A percentile compares a stretch with the other conserved stretches of the same genome.
phyloP scores from a whole-genome alignment of 2,329 filamentous ascomycete species.

The Fusarium luffae region DNA sequence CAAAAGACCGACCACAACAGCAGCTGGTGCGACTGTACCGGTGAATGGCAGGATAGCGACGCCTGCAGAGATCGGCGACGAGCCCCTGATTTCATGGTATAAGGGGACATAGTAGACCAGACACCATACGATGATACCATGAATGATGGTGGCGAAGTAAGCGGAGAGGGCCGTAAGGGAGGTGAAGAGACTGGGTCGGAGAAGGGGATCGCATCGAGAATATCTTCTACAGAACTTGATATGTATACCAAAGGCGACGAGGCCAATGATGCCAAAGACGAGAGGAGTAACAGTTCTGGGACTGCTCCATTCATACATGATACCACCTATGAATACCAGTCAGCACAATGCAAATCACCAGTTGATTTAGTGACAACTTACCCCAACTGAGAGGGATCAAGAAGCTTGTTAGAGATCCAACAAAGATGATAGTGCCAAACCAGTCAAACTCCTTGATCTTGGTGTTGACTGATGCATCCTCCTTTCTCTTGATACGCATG shows the following conservation, averaged over 20 bases:
- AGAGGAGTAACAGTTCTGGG: conserved; percentile 72
- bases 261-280: conserved; percentile 62
- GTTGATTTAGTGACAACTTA: conserved; percentile 14
- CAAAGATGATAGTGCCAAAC: conserved; percentile 69
- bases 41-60: conserved; percentile 68
- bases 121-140: conserved; percentile 40
- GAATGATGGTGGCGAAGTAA: conserved; percentile 39
- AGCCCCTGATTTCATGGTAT: conserved; percentile 40
- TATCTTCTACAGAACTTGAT: conserved; percentile 38
- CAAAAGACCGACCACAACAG: conserved; percentile 65
- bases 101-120: conserved; percentile 39
- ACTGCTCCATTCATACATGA: conserved; percentile 72
- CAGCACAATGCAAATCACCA: neutral
- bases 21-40: conserved; percentile 71
- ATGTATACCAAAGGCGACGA: conserved; percentile 34
- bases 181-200: conserved; percentile 40
- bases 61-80: conserved; percentile 47
- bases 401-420: conserved; percentile 63
- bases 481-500: conserved; percentile 34
- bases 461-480: conserved; percentile 6
- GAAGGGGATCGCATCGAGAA: conserved; percentile 38
- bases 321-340: conserved; percentile 58
- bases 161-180: conserved; percentile 38
- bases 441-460: conserved; percentile 64
- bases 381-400: conserved; percentile 41